Evolutionary conservation across 805 yeast genomes (phyloP).

Genomic region (Ogataea naganishii): DNA sequence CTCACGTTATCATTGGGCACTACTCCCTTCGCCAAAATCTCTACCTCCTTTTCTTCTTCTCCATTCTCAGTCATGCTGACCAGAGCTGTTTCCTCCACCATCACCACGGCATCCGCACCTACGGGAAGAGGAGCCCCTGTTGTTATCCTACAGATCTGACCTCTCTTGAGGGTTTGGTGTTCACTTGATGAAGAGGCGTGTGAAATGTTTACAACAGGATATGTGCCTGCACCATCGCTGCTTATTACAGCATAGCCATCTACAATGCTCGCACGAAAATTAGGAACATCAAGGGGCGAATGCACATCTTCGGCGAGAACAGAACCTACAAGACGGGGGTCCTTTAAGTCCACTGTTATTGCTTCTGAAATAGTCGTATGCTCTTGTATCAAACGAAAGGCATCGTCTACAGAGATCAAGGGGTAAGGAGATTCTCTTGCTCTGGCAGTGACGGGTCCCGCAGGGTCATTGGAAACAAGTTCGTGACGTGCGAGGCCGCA

Average conservation of each 20-base stretch:
- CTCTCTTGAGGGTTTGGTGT: constrained; percentile 12
- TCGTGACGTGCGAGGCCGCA: constrained; percentile 30
- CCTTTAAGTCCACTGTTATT: constrained; percentile 17
- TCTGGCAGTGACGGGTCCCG: constrained; percentile 30
- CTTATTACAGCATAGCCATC: constrained; percentile 46
- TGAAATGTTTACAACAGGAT: constrained; percentile 30
- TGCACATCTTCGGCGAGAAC: constrained; percentile 33
- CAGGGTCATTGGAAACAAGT: constrained; percentile 24
- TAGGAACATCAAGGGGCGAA: constrained; percentile 33
- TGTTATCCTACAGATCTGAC: constrained; percentile 37
- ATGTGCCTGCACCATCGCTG: constrained; percentile 36
- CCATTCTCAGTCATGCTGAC: constrained; percentile 27
- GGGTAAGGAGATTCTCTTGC: constrained; percentile 42
- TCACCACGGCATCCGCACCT: constrained; percentile 46
- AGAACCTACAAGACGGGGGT: constrained; percentile 25
- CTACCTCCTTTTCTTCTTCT: constrained; percentile 31
- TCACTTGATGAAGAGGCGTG: constrained; percentile 29
- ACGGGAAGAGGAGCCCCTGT: constrained; percentile 50
- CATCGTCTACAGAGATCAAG: constrained; percentile 33
- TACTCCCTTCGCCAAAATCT: constrained; percentile 31
- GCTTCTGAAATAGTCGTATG: constrained; percentile 23
- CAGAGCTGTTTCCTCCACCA: constrained; percentile 43
- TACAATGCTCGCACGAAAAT: constrained; percentile 45
- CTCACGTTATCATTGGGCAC: constrained; percentile 36
- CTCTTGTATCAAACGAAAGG: constrained; percentile 24